Evolutionary conservation across 1,284 basidiomycete genomes (phyloP).

Genomic region (Vanrija pseudolonga): DNA sequence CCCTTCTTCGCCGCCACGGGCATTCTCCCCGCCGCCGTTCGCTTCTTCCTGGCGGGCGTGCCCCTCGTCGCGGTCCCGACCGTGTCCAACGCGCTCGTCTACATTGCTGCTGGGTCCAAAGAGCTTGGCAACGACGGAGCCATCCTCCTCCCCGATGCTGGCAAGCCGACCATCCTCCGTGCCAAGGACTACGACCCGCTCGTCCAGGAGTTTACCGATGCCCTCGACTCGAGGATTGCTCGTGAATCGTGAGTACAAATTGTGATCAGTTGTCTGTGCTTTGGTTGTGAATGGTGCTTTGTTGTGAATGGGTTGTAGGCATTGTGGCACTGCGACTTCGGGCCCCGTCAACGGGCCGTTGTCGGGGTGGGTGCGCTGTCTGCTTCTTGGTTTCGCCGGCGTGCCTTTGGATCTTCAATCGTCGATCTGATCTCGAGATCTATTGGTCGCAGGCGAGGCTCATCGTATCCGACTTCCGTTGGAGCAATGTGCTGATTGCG

Average conservation of each 20-base stretch:
- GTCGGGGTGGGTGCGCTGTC: no score
- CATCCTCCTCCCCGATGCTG: conserved; percentile 11
- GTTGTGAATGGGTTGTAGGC: background rate
- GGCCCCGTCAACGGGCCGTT: no score
- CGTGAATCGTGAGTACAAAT: background rate
- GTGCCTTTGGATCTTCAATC: no score
- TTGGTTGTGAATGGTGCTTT: background rate
- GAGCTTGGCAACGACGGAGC: conserved; percentile 2
- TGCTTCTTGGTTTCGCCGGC: no score
- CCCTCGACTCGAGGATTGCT: background rate
- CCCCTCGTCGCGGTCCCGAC: conserved; percentile 8
- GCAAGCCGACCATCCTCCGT: background rate
- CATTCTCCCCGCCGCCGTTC: conserved; percentile 2
- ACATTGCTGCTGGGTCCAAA: background rate
- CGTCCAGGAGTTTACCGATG: background rate
- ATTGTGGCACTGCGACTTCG: no score
- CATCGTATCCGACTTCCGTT: no score
- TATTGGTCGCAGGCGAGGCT: no score
- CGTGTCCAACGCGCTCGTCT: conserved; percentile 8
- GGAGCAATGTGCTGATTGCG: no score
- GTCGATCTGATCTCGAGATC: no score
- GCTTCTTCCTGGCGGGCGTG: conserved; percentile 8
- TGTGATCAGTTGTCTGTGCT: no score
- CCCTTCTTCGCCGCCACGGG: conserved; percentile 22
- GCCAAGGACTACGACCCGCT: conserved; percentile 10